These are phyloP conservation scores for Candida caryicola DNA, from an alignment of 805 yeast genomes.

Conservation along the genomic window DNA sequence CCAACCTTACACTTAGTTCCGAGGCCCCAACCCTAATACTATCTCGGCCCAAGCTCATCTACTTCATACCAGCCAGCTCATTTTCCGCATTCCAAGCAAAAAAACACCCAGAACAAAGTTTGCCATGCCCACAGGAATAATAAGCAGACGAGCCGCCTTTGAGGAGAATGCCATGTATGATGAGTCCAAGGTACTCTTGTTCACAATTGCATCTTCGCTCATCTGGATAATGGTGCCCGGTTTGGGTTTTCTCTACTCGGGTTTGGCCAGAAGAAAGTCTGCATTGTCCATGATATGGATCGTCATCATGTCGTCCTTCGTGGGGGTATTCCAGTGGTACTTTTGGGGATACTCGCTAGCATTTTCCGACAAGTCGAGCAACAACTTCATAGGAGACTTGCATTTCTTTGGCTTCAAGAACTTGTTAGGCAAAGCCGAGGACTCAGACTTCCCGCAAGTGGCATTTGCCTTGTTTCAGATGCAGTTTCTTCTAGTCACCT, in stretches of 20 bases:
- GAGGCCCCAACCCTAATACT: no score
- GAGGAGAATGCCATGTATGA: conserved; percentile 32
- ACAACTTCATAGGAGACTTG: conserved; percentile 85
- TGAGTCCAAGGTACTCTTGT: conserved; percentile 32
- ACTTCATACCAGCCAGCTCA: no score
- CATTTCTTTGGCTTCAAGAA: conserved; percentile 78
- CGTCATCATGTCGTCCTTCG: conserved; percentile 66
- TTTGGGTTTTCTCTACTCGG: conserved; percentile 87
- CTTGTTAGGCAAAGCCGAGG: conserved; percentile 48
- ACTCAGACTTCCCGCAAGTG: conserved; percentile 68
- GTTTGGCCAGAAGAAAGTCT: conserved; percentile 85
- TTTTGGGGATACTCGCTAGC: conserved; percentile 98
- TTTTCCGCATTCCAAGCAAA: no score
- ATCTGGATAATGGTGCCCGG: conserved; percentile 95
- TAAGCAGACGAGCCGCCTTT: conserved; percentile 33
- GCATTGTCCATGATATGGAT: conserved; percentile 85
- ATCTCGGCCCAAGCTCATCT: no score
- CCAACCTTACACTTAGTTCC: no score
- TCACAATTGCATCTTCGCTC: conserved; percentile 61
- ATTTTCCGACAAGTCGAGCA: conserved; percentile 73
- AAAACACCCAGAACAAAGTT: no score
- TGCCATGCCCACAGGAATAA: conserved; percentile 11
- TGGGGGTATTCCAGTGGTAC: conserved; percentile 88
- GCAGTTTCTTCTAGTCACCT: conserved; percentile 88
- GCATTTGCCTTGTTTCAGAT: conserved; percentile 85